Conservation (phyloP, 768 basidiomycete species). For the Cubamyces sp. region DNA sequence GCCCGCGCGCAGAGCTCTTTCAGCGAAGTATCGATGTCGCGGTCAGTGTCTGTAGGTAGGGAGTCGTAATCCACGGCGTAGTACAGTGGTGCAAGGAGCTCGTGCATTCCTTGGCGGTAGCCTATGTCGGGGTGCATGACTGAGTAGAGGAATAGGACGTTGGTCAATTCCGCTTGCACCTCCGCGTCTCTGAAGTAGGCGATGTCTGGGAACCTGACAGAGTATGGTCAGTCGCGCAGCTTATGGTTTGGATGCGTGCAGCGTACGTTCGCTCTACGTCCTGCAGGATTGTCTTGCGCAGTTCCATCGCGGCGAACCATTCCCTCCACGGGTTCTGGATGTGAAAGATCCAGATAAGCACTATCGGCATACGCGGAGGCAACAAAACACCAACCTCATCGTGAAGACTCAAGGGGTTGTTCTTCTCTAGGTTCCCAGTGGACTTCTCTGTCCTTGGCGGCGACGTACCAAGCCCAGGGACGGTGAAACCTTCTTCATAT, state of each 20-base stretch:
- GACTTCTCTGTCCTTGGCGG: conserved; percentile 32
- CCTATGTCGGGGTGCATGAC: conserved; percentile 80
- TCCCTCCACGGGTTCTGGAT: conserved; percentile 96
- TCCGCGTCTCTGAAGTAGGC: conserved; percentile 80
- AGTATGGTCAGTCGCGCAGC: not conserved
- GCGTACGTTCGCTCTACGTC: conserved; percentile 96
- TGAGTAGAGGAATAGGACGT: conserved; percentile 86
- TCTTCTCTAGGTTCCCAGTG: conserved; percentile 59
- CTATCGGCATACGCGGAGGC: conserved; percentile 4
- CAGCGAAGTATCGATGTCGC: conserved; percentile 42
- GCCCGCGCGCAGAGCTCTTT: conserved; percentile 64
- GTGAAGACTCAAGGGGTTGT: conserved; percentile 83
- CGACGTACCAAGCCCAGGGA: conserved; percentile 52
- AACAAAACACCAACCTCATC: conserved; percentile 54
- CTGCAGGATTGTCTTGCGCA: conserved; percentile 87
- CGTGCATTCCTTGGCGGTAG: conserved; percentile 99
- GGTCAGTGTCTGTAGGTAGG: conserved; percentile 42
- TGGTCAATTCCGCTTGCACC: conserved; percentile 80
- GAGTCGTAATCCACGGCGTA: conserved; percentile 87
- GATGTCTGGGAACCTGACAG: conserved; percentile 91
- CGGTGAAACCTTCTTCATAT: conserved; percentile 67
- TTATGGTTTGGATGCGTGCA: not conserved
- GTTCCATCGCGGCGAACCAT: conserved; percentile 90
- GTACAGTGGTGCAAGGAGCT: conserved; percentile 87
- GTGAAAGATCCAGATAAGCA: not conserved